Evolutionary conservation across 177 flowering plant genomes (phyloP).

Genomic region (Telopea speciosissima): DNA sequence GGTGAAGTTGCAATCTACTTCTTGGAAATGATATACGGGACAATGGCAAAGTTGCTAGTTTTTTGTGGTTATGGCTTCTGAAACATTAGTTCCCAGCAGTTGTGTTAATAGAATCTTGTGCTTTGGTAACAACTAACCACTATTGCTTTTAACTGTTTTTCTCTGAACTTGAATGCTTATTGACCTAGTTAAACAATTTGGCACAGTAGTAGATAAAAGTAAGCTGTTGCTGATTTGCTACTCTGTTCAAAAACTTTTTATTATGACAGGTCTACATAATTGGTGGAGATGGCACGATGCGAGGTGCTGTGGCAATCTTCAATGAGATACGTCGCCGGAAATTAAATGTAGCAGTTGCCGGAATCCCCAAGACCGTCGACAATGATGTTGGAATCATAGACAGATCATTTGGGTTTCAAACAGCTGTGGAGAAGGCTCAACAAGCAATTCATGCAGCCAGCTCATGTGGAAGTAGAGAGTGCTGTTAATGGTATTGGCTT

Average conservation of each 20-base stretch:
- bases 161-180: neutral
- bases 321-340: constrained; percentile 51
- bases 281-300: constrained; percentile 90
- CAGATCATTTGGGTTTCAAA: constrained; percentile 78
- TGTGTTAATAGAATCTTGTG: too few species aligned
- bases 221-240: too few species aligned
- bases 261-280: constrained; percentile 61
- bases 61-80: too few species aligned
- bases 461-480: constrained; percentile 80
- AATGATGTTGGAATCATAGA: constrained; percentile 86
- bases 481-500: constrained; percentile 85
- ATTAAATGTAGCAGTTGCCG: constrained; percentile 44
- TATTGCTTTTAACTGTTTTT: neutral
- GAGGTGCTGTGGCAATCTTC: constrained; percentile 72
- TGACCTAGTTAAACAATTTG: too few species aligned
- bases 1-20: too few species aligned
- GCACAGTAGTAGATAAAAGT: too few species aligned
- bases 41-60: too few species aligned
- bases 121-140: too few species aligned
- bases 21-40: too few species aligned
- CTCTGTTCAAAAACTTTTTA: neutral
- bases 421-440: constrained; percentile 84
- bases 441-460: constrained; percentile 80
- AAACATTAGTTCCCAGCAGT: too few species aligned
- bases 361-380: constrained; percentile 86